Evolutionary conservation across 208 protist genomes (phyloP).

Genomic region (Angomonas deanei): DNA sequence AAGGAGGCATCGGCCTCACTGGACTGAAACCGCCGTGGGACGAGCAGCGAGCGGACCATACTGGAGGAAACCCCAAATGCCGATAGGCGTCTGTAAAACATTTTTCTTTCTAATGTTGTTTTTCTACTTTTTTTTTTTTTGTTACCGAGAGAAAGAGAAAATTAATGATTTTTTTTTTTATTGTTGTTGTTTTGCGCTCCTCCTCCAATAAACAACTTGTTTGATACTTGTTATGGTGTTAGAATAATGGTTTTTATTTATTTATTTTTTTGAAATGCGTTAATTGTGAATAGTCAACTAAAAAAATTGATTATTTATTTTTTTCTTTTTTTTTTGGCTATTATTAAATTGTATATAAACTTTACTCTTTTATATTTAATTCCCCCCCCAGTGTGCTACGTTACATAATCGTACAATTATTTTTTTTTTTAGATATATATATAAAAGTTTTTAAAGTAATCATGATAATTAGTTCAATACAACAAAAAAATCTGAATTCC

Average conservation of each 20-base stretch:
- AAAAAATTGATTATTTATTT: background rate
- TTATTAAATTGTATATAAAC: background rate
- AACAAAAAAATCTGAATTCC: background rate
- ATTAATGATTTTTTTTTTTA: too few species aligned
- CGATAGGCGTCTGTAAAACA: too few species aligned
- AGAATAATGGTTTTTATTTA: conserved; percentile 1
- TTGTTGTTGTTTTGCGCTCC: too few species aligned
- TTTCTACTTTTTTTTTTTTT: too few species aligned
- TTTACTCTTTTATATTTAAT: too few species aligned
- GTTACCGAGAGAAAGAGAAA: too few species aligned
- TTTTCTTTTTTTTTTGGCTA: background rate
- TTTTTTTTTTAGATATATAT: background rate
- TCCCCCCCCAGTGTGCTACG: too few species aligned
- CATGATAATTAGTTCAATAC: background rate
- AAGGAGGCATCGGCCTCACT: conserved; percentile 17
- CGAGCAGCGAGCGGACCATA: background rate
- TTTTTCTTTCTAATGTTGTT: too few species aligned
- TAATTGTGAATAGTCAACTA: conserved; percentile 1
- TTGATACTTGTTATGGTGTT: too few species aligned
- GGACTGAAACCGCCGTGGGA: background rate
- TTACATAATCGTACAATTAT: background rate
- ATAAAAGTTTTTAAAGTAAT: background rate
- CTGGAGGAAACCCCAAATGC: background rate
- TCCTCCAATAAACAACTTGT: too few species aligned
- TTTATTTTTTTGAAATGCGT: conserved; percentile 10